phyloP scores from a whole-genome alignment of 2,329 filamentous ascomycete species.

The Lachnellula cervina region DNA sequence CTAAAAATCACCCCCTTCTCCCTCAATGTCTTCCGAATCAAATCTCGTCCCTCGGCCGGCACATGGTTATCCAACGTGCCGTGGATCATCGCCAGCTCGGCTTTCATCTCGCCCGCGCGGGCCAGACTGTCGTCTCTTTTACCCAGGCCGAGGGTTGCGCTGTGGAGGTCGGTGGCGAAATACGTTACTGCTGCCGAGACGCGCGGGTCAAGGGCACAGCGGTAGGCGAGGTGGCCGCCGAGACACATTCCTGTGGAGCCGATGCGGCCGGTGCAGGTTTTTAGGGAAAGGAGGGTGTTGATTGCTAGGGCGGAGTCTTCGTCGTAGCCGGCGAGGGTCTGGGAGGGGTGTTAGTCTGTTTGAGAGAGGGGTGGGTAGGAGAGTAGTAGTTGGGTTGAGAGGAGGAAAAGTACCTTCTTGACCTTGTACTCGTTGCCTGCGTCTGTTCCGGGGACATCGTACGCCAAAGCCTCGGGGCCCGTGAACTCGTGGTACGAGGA shows the following conservation, averaged over 20 bases:
- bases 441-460: slow-evolving; percentile 84
- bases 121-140: slow-evolving; percentile 56
- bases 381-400: not conserved
- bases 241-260: slow-evolving; percentile 88
- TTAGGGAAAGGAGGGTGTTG: slow-evolving; percentile 63
- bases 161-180: slow-evolving; percentile 91
- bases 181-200: slow-evolving; percentile 77
- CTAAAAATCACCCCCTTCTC: slow-evolving; percentile 69
- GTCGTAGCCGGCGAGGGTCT: slow-evolving; percentile 83
- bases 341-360: not conserved
- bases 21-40: slow-evolving; percentile 77
- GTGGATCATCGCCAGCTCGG: slow-evolving; percentile 84
- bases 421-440: slow-evolving; percentile 83
- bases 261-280: slow-evolving; percentile 76
- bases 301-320: slow-evolving; percentile 67
- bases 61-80: slow-evolving; percentile 90
- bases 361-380: not conserved
- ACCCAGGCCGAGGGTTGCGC: slow-evolving; percentile 65
- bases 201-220: slow-evolving; percentile 68
- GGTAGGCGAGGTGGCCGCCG: slow-evolving; percentile 77
- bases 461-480: slow-evolving; percentile 74
- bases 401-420: slow-evolving; percentile 52
- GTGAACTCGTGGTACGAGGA: slow-evolving; percentile 93
- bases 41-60: slow-evolving; percentile 72
- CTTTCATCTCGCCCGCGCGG: slow-evolving; percentile 62